Percentiles rank a stretch among this genome's conserved stretches.
Conservation (phyloP, 2,329 filamentous ascomycete genomes). For the Pseudogymnoascus sp. region DNA sequence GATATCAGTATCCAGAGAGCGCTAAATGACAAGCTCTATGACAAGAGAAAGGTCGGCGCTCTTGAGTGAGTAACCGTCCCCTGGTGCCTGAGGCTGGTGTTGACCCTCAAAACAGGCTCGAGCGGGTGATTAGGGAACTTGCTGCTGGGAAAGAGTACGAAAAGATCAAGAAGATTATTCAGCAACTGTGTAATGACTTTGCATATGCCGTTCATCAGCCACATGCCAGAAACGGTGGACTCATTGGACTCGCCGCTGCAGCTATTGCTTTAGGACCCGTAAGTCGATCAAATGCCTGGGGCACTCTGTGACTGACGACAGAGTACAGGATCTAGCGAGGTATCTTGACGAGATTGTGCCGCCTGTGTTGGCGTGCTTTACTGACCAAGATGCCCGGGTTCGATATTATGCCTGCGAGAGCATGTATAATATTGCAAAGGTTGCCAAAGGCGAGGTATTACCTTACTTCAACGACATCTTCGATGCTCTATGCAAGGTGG, state of each 20-base stretch:
- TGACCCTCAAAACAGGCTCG: constrained; percentile 53
- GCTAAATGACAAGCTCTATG: constrained; percentile 96
- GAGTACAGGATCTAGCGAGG: constrained; percentile 69
- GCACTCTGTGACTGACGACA: neutral
- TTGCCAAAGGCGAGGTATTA: constrained; percentile 94
- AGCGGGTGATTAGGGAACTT: constrained; percentile 81
- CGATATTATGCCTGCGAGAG: constrained; percentile 98
- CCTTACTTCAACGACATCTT: constrained; percentile 99
- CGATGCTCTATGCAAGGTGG: constrained; percentile 89
- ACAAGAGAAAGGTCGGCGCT: constrained; percentile 93
- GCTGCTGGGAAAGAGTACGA: constrained; percentile 69
- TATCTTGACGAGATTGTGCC: constrained; percentile 93
- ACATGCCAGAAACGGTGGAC: constrained; percentile 88
- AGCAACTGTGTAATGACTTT: constrained; percentile 95
- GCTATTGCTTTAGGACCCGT: constrained; percentile 91
- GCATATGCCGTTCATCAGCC: constrained; percentile 96
- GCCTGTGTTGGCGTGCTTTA: constrained; percentile 93
- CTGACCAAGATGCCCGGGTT: constrained; percentile 93
- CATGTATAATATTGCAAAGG: constrained; percentile 99
- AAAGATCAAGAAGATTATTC: constrained; percentile 76
- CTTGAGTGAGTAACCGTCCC: constrained; percentile 61
- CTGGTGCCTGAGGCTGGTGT: neutral
- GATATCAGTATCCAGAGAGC: constrained; percentile 82
- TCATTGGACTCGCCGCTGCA: constrained; percentile 91
- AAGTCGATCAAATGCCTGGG: constrained; percentile 33